Evolutionary conservation across 1,284 basidiomycete genomes (phyloP), one percentile per base, ranked within the genome.

Genomic region (Rhodotorula sp.): DNA sequence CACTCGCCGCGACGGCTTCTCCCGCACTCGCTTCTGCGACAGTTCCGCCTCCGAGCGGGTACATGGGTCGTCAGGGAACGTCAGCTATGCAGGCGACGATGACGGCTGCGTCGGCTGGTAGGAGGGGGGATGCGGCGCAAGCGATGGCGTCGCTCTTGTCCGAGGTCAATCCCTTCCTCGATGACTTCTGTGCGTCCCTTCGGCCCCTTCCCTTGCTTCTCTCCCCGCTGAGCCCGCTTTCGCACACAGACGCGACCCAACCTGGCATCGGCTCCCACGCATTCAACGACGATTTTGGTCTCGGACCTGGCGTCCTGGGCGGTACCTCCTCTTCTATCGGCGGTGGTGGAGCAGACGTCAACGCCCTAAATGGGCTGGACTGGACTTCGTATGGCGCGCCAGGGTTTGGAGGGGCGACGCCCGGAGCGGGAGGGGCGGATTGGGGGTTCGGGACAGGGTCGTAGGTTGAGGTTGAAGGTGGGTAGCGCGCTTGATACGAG

Each of bases 271-370:
- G 36, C 30, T 62, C 68, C 24, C 64, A 65, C 24, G 60, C 47
- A 1, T 66, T 62, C 55, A 65, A 69, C 60, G 68, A 66, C 49
- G 60, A 70, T 34, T 70, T 70, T 22, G 68, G 68, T 1, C 61
- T 70, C 13, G 53, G 59, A 4, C 53, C 53, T 1, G 51, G 51
- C 48, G 51, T 55, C 2, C 15, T 57, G n/a, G 39, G 46, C 7
- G 59, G 32, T 10, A 3, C 39, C 39, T 44, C 39, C 39, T 8
- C 5, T 17, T 44, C 39, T 17, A 17, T 17, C 39, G 9, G 13
- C 11, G 11, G 7, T 2, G 39, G 39, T 17, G 39, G 39, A 10
- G 39, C 27, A 0, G 59, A 61, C 27, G 59, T 19, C 10, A 34
- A 15, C 2, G 20, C n/a, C 1, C 49, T 53, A 4, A 11, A n/a